Evolutionary conservation across 768 basidiomycete genomes (phyloP).

Genomic region (Phaeotremella fagi): DNA sequence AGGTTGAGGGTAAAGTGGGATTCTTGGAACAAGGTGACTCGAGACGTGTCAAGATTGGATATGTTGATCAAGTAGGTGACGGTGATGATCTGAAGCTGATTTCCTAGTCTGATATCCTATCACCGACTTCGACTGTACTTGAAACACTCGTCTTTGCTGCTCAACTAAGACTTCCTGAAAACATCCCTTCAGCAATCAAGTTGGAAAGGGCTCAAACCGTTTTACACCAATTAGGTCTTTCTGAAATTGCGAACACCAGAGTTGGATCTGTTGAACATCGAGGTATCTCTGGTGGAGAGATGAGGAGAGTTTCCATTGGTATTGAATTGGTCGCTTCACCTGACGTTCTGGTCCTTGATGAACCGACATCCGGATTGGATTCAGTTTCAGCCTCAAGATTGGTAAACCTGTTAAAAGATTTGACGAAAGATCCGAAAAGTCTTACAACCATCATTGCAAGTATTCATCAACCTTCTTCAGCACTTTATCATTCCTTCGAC

Average conservation of each 20-base stretch:
- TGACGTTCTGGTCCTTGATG: conserved; percentile 79
- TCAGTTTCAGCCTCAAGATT: conserved; percentile 80
- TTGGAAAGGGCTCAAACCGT: conserved; percentile 56
- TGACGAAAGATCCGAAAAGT: conserved; percentile 64
- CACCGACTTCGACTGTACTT: conserved; percentile 69
- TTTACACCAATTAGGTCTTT: conserved; percentile 72
- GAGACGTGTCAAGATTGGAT: conserved; percentile 61
- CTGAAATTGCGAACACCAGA: conserved; percentile 62
- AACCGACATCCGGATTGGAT: conserved; percentile 72
- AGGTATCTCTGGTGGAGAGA: conserved; percentile 88
- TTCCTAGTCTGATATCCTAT: conserved; percentile 71
- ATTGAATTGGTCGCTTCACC: conserved; percentile 80
- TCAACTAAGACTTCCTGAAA: conserved; percentile 69
- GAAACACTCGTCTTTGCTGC: conserved; percentile 84
- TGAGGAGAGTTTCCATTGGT: conserved; percentile 83
- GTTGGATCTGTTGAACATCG: conserved; percentile 71
- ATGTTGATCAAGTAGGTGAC: conserved; percentile 59
- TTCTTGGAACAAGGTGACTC: conserved; percentile 50
- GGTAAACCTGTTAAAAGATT: conserved; percentile 67
- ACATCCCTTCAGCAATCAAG: conserved; percentile 40
- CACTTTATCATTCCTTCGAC: conserved; percentile 80
- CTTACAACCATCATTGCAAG: conserved; percentile 80
- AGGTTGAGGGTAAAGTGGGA: conserved; percentile 60
- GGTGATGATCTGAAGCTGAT: background rate
- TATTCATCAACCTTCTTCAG: conserved; percentile 83